Conservation (phyloP, 805 yeast species). For the Barnettozyma botsteinii region DNA sequence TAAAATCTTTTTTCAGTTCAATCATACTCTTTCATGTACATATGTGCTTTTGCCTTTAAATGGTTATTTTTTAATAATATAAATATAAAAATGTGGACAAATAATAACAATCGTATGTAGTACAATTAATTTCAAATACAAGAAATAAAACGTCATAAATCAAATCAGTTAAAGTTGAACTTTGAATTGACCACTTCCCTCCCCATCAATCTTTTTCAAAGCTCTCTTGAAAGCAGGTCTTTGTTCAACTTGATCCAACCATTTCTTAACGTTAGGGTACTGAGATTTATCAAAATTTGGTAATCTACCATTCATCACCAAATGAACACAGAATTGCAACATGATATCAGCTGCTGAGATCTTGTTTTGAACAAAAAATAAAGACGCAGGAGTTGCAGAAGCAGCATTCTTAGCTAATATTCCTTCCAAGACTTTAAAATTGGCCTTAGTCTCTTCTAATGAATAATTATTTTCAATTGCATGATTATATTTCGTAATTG, state of each 20-base stretch:
- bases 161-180: background rate
- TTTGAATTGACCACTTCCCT: conserved; percentile 2
- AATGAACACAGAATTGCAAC: conserved; percentile 34
- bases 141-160: background rate
- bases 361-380: conserved; percentile 42
- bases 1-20: conserved; percentile 8
- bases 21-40: too few relatives aligned
- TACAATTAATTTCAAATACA: too few relatives aligned
- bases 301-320: conserved; percentile 21
- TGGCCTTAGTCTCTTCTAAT: conserved; percentile 37
- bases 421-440: conserved; percentile 37
- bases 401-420: conserved; percentile 28
- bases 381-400: background rate
- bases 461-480: conserved; percentile 46
- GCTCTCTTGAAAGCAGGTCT: conserved; percentile 23
- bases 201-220: conserved; percentile 40
- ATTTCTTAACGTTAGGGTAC: conserved; percentile 26
- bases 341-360: conserved; percentile 56
- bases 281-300: conserved; percentile 9
- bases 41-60: too few relatives aligned
- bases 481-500: conserved; percentile 39
- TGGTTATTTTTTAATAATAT: too few relatives aligned
- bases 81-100: too few relatives aligned
- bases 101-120: too few relatives aligned
- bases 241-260: conserved; percentile 21